Evolutionary conservation across 2,329 filamentous ascomycete genomes (phyloP).

Genomic region (Phialophora tarda): DNA sequence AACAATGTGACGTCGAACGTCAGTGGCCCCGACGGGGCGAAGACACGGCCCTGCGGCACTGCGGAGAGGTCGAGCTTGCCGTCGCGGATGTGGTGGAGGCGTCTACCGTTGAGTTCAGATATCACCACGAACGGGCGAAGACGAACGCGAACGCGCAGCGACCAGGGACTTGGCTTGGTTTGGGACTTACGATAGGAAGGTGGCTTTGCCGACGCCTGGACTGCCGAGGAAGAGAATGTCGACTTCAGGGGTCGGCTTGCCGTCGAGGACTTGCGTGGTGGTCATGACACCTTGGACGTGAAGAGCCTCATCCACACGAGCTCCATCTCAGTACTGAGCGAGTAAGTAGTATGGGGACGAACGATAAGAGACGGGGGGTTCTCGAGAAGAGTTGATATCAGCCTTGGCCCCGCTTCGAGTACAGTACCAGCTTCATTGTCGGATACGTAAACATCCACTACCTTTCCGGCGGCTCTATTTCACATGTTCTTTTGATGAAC

Average conservation of each 20-base stretch:
- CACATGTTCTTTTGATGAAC: no score
- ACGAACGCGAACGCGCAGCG: neutral
- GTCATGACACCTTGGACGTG: slow-evolving; percentile 4
- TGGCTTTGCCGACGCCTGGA: slow-evolving; percentile 65
- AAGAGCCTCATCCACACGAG: neutral
- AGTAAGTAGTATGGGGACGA: neutral
- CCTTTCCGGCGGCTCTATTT: no score
- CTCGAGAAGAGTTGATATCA: slow-evolving; percentile 6
- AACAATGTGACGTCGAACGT: slow-evolving; percentile 64
- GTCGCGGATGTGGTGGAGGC: slow-evolving; percentile 29
- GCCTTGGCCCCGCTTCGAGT: slow-evolving; percentile 10
- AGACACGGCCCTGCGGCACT: slow-evolving; percentile 33
- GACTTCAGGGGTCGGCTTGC: slow-evolving; percentile 40
- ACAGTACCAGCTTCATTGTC: no score
- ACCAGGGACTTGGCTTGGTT: neutral
- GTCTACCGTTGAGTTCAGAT: slow-evolving; percentile 20
- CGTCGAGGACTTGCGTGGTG: slow-evolving; percentile 21
- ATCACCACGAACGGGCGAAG: neutral
- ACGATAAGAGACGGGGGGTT: neutral
- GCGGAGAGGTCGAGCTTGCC: slow-evolving; percentile 48
- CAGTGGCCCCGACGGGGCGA: slow-evolving; percentile 63
- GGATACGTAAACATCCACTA: no score
- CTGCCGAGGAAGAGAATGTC: slow-evolving; percentile 65
- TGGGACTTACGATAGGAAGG: slow-evolving; percentile 54
- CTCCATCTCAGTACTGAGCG: neutral